Base-by-base conservation (phyloP, 768 basidiomycete species). In the Mycena vitilis region DNA sequence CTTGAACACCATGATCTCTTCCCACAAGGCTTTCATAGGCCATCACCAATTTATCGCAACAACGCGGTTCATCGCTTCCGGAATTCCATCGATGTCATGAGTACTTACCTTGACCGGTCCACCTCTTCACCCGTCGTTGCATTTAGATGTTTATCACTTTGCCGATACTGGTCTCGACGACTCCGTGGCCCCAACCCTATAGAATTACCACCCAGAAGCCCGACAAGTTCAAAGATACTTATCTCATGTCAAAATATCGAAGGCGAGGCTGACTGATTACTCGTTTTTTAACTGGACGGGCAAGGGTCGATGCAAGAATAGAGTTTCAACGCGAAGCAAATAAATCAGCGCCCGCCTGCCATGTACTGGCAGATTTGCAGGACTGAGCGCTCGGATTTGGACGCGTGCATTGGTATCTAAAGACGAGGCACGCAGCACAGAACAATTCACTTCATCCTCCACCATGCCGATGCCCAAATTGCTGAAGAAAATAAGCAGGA, bases 311-410 rank as follows among this genome's bases (percentile, higher is more conserved):
- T 36, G 47, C 44, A 58, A 30, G 45, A 65, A 65, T 58, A 59
- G 36, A 15, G 18, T 54, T 2, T 20, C 16, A 23, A 45, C 59
- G 53, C 52, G 59, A 49, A 45, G 60, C 55, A 67, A 53, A 56
- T 67, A 20, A 52, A 63, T 68, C 67, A 68, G 49, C 67, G 67
- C 67, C 67, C 67, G 59, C 56, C 42, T 68, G 66, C 52, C 66
- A 63, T 15, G 37, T 25, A 36, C 34, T 62, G 66, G 60, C 66
- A 68, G 67, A 63, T 63, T 68, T 62, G 48, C 55, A 1, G 15
- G 15, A 34, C 22, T 30, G 40, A 63, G 56, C 67, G 67, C 56
- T n/a, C 37, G 61, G 13, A 2, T 12, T 44, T 44, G 20, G 44
- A 8, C 64, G 38, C 42, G 15, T 55, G 30, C 12, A 60, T 2